phyloP scores from a whole-genome alignment of 805 yeast species.

The Ogataea populi-albae region DNA sequence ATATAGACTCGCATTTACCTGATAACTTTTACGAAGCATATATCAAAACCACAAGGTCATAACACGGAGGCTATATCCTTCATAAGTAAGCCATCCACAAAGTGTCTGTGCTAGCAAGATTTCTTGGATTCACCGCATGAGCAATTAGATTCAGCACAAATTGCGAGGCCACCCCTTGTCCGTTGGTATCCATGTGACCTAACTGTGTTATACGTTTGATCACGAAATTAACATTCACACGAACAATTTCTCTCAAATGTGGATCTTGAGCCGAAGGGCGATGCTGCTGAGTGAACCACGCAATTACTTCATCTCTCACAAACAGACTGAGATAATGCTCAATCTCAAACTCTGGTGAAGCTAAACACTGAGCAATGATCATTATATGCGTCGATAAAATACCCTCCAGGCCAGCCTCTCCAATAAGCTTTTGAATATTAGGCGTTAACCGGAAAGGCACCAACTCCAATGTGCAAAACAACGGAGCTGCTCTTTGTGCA shows the following conservation, averaged over 20 bases:
- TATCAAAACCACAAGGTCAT: conserved; percentile 15
- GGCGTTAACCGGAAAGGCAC: conserved; percentile 98
- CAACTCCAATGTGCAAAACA: conserved; percentile 85
- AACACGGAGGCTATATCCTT: conserved; percentile 6
- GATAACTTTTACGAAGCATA: conserved; percentile 20
- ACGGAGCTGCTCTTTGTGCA: conserved; percentile 63
- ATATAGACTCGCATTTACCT: conserved; percentile 8
- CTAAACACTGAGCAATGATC: conserved; percentile 80
- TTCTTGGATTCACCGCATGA: conserved; percentile 93
- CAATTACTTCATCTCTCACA: conserved; percentile 91
- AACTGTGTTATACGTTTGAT: conserved; percentile 75
- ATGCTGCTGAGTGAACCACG: conserved; percentile 91
- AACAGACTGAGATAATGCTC: conserved; percentile 90
- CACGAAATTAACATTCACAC: conserved; percentile 81
- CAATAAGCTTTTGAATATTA: conserved; percentile 88
- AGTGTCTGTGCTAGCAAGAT: conserved; percentile 86
- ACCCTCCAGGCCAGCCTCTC: conserved; percentile 93
- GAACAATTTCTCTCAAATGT: conserved; percentile 81
- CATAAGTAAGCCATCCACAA: conserved; percentile 94
- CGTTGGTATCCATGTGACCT: conserved; percentile 46
- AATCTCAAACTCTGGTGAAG: conserved; percentile 89
- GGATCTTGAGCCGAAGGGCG: conserved; percentile 79
- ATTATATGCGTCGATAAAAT: conserved; percentile 79
- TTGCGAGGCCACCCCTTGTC: conserved; percentile 83
- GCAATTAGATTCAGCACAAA: conserved; percentile 85